Evolutionary conservation across 2,329 filamentous ascomycete genomes (phyloP), one percentile per base, ranked within the genome.

Genomic region (Coleophoma crateriformis): DNA sequence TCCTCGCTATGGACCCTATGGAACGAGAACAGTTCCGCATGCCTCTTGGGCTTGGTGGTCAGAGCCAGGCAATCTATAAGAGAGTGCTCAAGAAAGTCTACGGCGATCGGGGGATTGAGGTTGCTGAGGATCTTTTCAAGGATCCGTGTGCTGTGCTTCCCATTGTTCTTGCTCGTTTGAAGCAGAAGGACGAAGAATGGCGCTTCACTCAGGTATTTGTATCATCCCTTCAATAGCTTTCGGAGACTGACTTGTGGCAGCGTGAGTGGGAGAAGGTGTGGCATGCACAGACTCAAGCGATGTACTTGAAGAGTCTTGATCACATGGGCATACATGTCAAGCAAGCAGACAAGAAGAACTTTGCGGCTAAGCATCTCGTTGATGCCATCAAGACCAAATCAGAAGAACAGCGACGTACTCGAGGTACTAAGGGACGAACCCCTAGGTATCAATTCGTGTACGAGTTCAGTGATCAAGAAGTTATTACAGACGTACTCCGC

Each of bases 211-310:
- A 88, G 67, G 71, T 72, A 67, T 58, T 66, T 57, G 20, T 19
- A 14, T 17, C 32, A 12, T 22, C 11, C 3, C 45, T 22, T 38
- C 22, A 53, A 33, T 27, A 50, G 54, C 32, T 33, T 6, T 53
- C 6, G 19, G 7, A 45, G 48, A 57, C 53, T 53, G n/a, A 47
- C 14, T 46, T 47, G 51, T 11, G 10, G 11, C 47, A 88, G 75
- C 89, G 94, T 33, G 95, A 99, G 66, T 99, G 94, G 94, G 91
- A 97, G 68, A 96, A 96, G 70, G 90, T 99, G 7, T 99, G 94
- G 94, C 90, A 94, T 55, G 85, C 90, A 45, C 94, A 97, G 71
- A 97, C 92, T 20, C 87, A 95, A 64, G 85, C 87, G 62, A 92
- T 95, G 73, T 95, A 96, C 69, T 88, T 95, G 71, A 95, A 90